A percentile compares a stretch with the other conserved stretches of the same genome.
These are phyloP conservation scores for Hymenochaete sp. DNA, from an alignment of 1,284 basidiomycete species.

Conservation along the genomic window DNA sequence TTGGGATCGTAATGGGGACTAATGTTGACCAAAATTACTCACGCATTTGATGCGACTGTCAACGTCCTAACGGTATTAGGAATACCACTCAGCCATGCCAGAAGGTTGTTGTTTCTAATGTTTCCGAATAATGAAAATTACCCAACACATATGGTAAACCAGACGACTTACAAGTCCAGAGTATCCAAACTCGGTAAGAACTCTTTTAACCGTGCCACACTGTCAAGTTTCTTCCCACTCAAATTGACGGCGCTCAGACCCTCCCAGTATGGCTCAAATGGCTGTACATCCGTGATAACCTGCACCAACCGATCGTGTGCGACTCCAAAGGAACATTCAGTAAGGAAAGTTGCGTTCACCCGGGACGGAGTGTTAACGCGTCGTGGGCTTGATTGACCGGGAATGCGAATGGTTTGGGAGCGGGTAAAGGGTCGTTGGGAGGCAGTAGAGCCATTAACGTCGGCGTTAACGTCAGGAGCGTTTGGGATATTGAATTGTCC, in stretches of 20 bases:
- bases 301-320: conserved; percentile 86
- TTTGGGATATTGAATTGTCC: neutral
- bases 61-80: conserved; percentile 73
- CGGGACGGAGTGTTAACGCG: conserved; percentile 3
- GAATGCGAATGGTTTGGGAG: conserved; percentile 31
- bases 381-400: conserved; percentile 23
- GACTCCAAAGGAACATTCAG: conserved; percentile 91
- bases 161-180: conserved; percentile 61
- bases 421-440: conserved; percentile 40
- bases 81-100: conserved; percentile 84
- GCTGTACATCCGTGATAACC: conserved; percentile 91
- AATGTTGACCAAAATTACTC: conserved; percentile 22
- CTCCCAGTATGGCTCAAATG: conserved; percentile 95
- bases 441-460: conserved; percentile 17
- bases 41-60: conserved; percentile 74
- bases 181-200: conserved; percentile 83
- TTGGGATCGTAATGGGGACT: neutral
- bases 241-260: conserved; percentile 71
- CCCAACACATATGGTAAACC: neutral
- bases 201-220: conserved; percentile 87
- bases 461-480: neutral
- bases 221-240: conserved; percentile 73
- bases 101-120: conserved; percentile 74
- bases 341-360: conserved; percentile 67
- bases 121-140: no score